Evolutionary conservation across 83 land plant species (phyloP).

Genomic region (Thuja plicata): DNA sequence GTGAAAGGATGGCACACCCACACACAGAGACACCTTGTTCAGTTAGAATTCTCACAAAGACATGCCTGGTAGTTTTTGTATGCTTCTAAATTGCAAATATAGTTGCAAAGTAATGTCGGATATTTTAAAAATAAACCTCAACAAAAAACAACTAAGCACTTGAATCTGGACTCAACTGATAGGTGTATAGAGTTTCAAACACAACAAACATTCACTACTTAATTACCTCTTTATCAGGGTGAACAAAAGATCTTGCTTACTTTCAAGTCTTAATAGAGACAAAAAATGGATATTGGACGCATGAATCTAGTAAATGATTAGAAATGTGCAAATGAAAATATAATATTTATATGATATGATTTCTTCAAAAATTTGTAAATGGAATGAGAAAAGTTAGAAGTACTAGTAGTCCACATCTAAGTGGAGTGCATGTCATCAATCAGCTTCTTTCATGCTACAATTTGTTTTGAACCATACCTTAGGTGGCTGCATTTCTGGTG

Average conservation of each 20-base stretch:
- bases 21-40: no score
- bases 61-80: neutral
- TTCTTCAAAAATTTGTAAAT: neutral
- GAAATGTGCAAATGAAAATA: neutral
- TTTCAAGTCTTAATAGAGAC: neutral
- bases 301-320: neutral
- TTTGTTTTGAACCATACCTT: conserved; percentile 53
- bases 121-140: neutral
- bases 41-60: no score
- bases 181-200: neutral
- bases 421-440: neutral
- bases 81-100: neutral
- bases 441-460: neutral
- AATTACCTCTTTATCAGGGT: neutral
- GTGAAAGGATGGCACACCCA: no score
- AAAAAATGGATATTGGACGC: neutral
- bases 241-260: neutral
- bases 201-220: conserved; percentile 2
- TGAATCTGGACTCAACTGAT: neutral
- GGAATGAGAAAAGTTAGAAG: neutral
- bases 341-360: neutral
- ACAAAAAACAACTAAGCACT: neutral
- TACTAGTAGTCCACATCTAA: neutral
- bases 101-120: neutral
- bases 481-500: conserved; percentile 97